Evolutionary conservation across 306 rosid genomes (phyloP).

Genomic region (Crotalaria pallida): DNA sequence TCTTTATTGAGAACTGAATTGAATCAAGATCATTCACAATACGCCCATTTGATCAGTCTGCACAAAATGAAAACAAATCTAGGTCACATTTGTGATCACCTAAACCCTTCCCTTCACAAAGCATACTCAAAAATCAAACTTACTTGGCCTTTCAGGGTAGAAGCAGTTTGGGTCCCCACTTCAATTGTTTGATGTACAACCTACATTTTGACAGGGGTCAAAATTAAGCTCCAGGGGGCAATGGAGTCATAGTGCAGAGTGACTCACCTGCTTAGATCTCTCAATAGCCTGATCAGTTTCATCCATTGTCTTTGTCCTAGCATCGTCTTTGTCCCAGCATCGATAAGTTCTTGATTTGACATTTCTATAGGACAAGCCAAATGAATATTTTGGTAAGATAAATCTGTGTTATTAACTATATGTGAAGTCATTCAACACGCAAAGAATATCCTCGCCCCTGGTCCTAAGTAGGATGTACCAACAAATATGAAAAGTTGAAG

Average conservation of each 20-base stretch:
- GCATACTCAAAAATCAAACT: slow-evolving; percentile 30
- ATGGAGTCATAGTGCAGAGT: slow-evolving; percentile 6
- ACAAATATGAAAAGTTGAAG: too few species aligned
- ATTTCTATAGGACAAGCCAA: slow-evolving; percentile 54
- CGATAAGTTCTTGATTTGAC: slow-evolving; percentile 91
- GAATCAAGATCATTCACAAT: slow-evolving; percentile 95
- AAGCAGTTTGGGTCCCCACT: slow-evolving; percentile 95
- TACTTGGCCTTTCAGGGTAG: slow-evolving; percentile 89
- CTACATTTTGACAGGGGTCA: slow-evolving; percentile 36
- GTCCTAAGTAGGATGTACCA: neutral
- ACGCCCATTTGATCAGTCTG: slow-evolving; percentile 99
- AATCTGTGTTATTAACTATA: neutral
- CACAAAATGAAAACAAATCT: slow-evolving; percentile 14
- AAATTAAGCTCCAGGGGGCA: slow-evolving; percentile 13
- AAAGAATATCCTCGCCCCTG: neutral
- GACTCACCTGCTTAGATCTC: slow-evolving; percentile 71
- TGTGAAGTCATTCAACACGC: neutral
- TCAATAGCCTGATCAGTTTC: slow-evolving; percentile 97
- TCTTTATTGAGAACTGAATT: slow-evolving; percentile 93
- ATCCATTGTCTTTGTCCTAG: slow-evolving; percentile 76
- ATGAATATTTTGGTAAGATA: slow-evolving; percentile 20
- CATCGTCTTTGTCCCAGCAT: too few species aligned
- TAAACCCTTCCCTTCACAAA: neutral
- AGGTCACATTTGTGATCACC: slow-evolving; percentile 24
- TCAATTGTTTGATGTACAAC: slow-evolving; percentile 89